phyloP scores from a whole-genome alignment of 305 asterid species.

The Solanum hybrid region DNA sequence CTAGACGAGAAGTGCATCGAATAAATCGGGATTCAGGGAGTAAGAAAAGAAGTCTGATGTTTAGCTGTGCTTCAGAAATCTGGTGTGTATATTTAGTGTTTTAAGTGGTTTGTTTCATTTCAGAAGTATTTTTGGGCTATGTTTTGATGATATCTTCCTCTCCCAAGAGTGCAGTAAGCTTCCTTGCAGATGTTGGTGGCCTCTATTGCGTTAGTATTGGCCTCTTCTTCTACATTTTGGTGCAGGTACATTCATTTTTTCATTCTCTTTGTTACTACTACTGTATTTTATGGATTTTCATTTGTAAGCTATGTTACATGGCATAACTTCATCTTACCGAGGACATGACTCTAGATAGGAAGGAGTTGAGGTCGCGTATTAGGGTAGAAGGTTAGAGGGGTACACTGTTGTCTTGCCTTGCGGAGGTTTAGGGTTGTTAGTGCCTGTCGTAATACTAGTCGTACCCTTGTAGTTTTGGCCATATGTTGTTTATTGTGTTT shows the following conservation, averaged over 20 bases:
- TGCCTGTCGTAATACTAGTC: not conserved
- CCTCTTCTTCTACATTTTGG: conserved; percentile 75
- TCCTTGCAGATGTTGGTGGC: conserved; percentile 97
- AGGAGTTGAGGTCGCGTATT: not conserved
- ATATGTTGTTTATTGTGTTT: not conserved
- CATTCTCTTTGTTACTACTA: conserved; percentile 7
- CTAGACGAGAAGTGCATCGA: not conserved
- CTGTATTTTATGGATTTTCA: not conserved
- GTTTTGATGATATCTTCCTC: conserved; percentile 29
- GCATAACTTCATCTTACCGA: not conserved
- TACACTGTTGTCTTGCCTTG: not conserved
- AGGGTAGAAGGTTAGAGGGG: not conserved
- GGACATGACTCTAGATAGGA: not conserved
- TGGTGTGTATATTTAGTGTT: not conserved
- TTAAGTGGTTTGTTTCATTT: not conserved
- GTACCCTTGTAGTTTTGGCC: not conserved
- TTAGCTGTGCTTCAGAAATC: not conserved
- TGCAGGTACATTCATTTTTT: conserved; percentile 59
- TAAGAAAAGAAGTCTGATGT: not conserved
- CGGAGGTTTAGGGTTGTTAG: not conserved
- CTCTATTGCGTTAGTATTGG: conserved; percentile 87
- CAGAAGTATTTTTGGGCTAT: conserved; percentile 6
- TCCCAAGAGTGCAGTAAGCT: conserved; percentile 85
- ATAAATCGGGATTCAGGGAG: not conserved
- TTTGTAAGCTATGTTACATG: not conserved